A percentile compares a stretch with the other conserved stretches of the same genome.
phyloP scores from a whole-genome alignment of 805 yeast species.

The Kluyveromyces dobzhanskii region DNA sequence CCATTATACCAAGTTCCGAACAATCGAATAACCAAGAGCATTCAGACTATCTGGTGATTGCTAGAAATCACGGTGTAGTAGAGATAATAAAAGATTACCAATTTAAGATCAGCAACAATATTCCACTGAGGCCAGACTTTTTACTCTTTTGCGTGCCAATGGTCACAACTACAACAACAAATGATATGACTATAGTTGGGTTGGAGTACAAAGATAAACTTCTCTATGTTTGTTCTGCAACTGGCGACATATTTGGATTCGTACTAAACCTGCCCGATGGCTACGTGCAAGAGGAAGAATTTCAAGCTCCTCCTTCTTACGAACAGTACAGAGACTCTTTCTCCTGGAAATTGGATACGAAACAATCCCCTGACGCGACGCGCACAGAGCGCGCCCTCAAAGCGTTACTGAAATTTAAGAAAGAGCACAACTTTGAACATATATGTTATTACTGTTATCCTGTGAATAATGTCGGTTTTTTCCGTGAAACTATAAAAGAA shows the following conservation, averaged over 20 bases:
- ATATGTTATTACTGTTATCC: slow-evolving; percentile 5
- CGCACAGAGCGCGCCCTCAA: slow-evolving; percentile 1
- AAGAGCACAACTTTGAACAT: slow-evolving; percentile 1
- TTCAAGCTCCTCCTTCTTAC: neutral
- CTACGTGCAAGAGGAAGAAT: slow-evolving; percentile 14
- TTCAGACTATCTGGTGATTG: slow-evolving; percentile 24
- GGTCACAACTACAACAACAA: slow-evolving; percentile 6
- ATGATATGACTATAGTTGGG: slow-evolving; percentile 15
- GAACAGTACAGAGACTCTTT: slow-evolving; percentile 6
- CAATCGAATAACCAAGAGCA: slow-evolving; percentile 10
- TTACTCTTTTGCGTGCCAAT: slow-evolving; percentile 19
- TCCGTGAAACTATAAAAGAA: slow-evolving; percentile 1
- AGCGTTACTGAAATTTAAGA: slow-evolving; percentile 6
- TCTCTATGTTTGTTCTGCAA: slow-evolving; percentile 19
- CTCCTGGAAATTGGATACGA: slow-evolving; percentile 11
- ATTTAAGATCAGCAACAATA: slow-evolving; percentile 9
- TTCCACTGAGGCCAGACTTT: slow-evolving; percentile 13
- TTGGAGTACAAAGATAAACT: slow-evolving; percentile 20
- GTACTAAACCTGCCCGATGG: slow-evolving; percentile 20
- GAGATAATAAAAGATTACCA: slow-evolving; percentile 21
- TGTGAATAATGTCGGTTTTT: neutral
- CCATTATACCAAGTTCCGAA: slow-evolving; percentile 3
- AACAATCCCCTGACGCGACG: slow-evolving; percentile 3
- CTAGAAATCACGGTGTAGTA: slow-evolving; percentile 22
- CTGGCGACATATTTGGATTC: slow-evolving; percentile 19